Evolutionary conservation across 2,329 filamentous ascomycete genomes (phyloP).

Genomic region (Alternaria dauci): DNA sequence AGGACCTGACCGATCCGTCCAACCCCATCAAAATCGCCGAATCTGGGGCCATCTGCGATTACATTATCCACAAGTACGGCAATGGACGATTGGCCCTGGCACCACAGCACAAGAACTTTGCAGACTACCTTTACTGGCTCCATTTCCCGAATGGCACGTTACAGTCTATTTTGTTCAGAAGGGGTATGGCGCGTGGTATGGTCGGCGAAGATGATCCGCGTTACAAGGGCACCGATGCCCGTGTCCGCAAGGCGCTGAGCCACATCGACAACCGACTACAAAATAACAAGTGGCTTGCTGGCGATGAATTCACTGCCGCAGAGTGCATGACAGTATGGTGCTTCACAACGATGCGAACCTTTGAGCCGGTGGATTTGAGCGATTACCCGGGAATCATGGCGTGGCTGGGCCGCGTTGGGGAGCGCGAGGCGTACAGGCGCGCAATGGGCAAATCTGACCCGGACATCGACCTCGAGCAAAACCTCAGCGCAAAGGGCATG

Average conservation of each 20-base stretch:
- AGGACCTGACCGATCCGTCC: constrained; percentile 57
- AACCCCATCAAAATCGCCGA: constrained; percentile 66
- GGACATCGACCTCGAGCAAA: constrained; percentile 46
- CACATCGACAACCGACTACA: constrained; percentile 61
- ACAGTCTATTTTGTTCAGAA: constrained; percentile 48
- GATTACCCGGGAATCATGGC: constrained; percentile 42
- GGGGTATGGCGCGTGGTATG: constrained; percentile 41
- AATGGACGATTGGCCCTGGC: constrained; percentile 58
- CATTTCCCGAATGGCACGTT: constrained; percentile 61
- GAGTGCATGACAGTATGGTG: constrained; percentile 71
- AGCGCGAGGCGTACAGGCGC: constrained; percentile 45
- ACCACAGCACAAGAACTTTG: constrained; percentile 60
- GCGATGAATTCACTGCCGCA: constrained; percentile 68
- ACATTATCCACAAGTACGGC: constrained; percentile 64
- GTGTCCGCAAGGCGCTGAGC: constrained; percentile 52
- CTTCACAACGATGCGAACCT: constrained; percentile 68
- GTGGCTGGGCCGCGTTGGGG: constrained; percentile 40
- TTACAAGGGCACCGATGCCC: constrained; percentile 43
- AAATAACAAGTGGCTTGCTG: constrained; percentile 64
- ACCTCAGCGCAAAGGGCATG: constrained; percentile 41
- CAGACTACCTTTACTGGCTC: constrained; percentile 71
- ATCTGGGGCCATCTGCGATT: constrained; percentile 67
- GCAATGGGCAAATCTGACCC: constrained; percentile 67
- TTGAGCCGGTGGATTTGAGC: constrained; percentile 52
- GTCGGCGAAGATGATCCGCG: constrained; percentile 47